These are phyloP conservation scores for Chrysoporthe puriensis DNA, from an alignment of 2,329 filamentous ascomycete species.

Conservation along the genomic window DNA sequence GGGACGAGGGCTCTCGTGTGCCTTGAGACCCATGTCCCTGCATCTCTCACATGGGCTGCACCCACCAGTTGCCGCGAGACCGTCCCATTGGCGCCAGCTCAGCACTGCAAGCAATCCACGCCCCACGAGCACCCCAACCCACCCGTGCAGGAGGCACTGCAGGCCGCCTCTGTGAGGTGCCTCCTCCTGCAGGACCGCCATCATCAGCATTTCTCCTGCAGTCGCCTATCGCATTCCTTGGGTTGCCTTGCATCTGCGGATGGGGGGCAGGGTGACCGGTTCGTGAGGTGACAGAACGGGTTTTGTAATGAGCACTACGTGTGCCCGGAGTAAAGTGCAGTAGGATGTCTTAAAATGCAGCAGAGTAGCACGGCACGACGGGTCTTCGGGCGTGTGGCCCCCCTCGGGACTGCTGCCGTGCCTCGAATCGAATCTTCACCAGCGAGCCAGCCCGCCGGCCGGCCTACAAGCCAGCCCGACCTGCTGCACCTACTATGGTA, in stretches of 20 bases:
- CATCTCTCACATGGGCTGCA: conserved; percentile 9
- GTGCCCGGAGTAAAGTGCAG: not conserved
- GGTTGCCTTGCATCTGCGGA: not conserved
- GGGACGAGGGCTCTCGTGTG: not conserved
- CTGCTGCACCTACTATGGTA: too few species aligned
- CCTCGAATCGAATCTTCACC: conserved; percentile 2
- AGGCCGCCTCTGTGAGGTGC: not conserved
- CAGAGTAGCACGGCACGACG: not conserved
- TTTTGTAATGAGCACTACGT: too few species aligned
- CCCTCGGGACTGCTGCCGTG: conserved; percentile 2
- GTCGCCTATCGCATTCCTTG: not conserved
- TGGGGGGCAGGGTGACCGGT: not conserved
- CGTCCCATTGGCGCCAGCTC: conserved; percentile 21
- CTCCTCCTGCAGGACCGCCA: not conserved
- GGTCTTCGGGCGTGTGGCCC: not conserved
- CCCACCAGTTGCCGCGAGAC: conserved; percentile 17
- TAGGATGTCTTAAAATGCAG: not conserved
- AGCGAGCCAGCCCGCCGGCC: not conserved
- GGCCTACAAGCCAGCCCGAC: not conserved
- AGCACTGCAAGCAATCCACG: conserved; percentile 17
- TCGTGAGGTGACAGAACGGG: not conserved
- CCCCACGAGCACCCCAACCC: conserved; percentile 1
- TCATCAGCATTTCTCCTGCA: conserved; percentile 1
- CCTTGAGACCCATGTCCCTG: conserved; percentile 11
- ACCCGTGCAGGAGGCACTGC: not conserved